Base-by-base conservation (phyloP, 768 basidiomycete genomes). In the Imleria badia region DNA sequence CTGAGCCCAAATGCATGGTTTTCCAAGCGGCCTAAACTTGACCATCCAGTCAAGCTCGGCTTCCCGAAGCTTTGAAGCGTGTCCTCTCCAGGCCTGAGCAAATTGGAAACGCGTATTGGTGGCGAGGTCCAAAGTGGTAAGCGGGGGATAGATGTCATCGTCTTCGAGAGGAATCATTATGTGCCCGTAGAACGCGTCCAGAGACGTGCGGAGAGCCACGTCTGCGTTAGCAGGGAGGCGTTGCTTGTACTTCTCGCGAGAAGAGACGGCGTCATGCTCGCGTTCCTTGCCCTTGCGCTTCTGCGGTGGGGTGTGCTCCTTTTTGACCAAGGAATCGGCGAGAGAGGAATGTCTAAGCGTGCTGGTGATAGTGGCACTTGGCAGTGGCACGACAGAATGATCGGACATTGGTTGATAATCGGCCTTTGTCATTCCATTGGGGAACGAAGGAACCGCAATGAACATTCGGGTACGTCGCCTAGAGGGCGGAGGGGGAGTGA, bases 71-170 rank as follows among this genome's bases (percentile, higher is more conserved):
- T 13, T 58, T 29, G 52, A 51, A 4, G 52, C 60, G 20, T 48
- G 49, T 22, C 36, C 55, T 30, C 63, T 50, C 65, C 60, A 69
- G 30, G 47, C 44, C 7, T 55, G 51, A 47, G 58, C 51, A 40
- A 68, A 68, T 5, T 57, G 52, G 35, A 68, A 68, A 22, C 67
- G 67, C 11, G 66, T 39, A 38, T 70, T 68, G 31, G 35, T 47
- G 3, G 29, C 41, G 20, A 69, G 57, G 36, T 56, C 59, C 26
- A 45, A 29, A n/a, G 55, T 5, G 13, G 56, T 54, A 30, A 68
- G 55, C 11, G 51, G 54, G 19, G 66, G 59, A 43, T 60, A 60
- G 6, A 29, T 26, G 22, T 70, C 64, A 0, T 55, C 54, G 5
- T 64, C 52, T 3, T 45, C 1, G 13, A 69, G 56, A 23, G 61